phyloP scores from a whole-genome alignment of 1,284 basidiomycete species.

The Malassezia nana region DNA sequence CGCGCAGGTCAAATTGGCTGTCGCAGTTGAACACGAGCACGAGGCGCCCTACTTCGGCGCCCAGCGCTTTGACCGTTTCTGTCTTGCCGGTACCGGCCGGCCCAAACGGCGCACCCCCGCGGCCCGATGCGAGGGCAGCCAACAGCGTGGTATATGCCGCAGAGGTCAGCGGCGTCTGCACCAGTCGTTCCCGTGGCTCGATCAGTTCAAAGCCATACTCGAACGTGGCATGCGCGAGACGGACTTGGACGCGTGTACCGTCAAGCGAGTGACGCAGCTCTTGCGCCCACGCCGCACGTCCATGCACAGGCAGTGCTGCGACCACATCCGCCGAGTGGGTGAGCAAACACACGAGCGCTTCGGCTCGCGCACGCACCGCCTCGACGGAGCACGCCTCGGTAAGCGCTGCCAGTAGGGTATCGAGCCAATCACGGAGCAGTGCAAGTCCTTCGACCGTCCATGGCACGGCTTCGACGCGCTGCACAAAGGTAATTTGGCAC shows the following conservation, averaged over 20 bases:
- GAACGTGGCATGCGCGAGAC: slow-evolving; percentile 83
- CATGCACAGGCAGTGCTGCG: slow-evolving; percentile 64
- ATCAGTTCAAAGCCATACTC: slow-evolving; percentile 98
- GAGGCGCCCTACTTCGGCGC: slow-evolving; percentile 91
- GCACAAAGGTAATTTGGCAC: slow-evolving; percentile 87
- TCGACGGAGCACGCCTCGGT: slow-evolving; percentile 57
- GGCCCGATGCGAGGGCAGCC: slow-evolving; percentile 83
- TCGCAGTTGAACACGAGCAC: slow-evolving; percentile 99
- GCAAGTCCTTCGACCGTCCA: slow-evolving; percentile 62
- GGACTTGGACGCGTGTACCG: slow-evolving; percentile 51
- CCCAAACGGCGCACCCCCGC: slow-evolving; percentile 94
- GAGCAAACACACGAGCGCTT: slow-evolving; percentile 95
- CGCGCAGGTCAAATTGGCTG: slow-evolving; percentile 98
- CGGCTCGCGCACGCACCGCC: slow-evolving; percentile 44
- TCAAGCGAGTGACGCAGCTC: slow-evolving; percentile 94
- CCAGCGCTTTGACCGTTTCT: slow-evolving; percentile 96
- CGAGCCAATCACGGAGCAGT: slow-evolving; percentile 70
- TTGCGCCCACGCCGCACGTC: slow-evolving; percentile 74
- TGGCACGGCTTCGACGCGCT: slow-evolving; percentile 67
- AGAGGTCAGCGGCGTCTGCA: slow-evolving; percentile 97
- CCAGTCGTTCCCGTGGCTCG: slow-evolving; percentile 88
- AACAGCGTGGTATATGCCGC: slow-evolving; percentile 92
- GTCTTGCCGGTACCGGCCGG: slow-evolving; percentile 99
- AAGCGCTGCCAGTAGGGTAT: slow-evolving; percentile 52
- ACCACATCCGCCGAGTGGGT: slow-evolving; percentile 95